Evolutionary conservation across 495 filamentous ascomycete species (phyloP).

Genomic region (Lasiosphaeriaceae sp.): DNA sequence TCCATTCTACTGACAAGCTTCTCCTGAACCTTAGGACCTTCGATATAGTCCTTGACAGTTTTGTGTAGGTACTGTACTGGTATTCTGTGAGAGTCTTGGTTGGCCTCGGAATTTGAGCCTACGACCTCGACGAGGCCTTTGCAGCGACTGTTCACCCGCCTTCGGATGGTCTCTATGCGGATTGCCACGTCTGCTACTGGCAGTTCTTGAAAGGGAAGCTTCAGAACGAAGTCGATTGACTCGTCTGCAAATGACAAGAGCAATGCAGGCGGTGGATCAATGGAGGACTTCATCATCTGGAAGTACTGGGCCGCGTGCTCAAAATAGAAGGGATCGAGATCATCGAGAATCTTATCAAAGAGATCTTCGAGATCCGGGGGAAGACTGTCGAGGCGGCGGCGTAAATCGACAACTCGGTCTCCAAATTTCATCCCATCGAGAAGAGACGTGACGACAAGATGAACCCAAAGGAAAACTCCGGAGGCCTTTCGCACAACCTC

Average conservation of each 20-base stretch:
- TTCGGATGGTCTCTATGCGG: not conserved
- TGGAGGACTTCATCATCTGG: not conserved
- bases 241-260: not conserved
- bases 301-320: not conserved
- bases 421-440: not conserved
- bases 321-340: not conserved
- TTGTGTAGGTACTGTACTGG: not conserved
- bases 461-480: slow-evolving; percentile 2
- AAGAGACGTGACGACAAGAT: not conserved
- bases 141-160: slow-evolving; percentile 3
- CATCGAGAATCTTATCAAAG: not conserved
- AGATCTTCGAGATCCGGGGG: not conserved
- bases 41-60: not conserved
- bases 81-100: too few relatives aligned
- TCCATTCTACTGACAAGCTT: not conserved
- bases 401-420: not conserved
- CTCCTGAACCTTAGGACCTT: not conserved
- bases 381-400: not conserved
- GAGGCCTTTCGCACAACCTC: not conserved
- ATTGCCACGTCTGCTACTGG: not conserved
- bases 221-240: too few relatives aligned
- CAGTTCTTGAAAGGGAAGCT: too few relatives aligned
- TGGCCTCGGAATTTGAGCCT: not conserved
- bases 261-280: not conserved
- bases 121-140: not conserved